phyloP scores from a whole-genome alignment of 2,329 filamentous ascomycete species.

The Didymella pomorum region DNA sequence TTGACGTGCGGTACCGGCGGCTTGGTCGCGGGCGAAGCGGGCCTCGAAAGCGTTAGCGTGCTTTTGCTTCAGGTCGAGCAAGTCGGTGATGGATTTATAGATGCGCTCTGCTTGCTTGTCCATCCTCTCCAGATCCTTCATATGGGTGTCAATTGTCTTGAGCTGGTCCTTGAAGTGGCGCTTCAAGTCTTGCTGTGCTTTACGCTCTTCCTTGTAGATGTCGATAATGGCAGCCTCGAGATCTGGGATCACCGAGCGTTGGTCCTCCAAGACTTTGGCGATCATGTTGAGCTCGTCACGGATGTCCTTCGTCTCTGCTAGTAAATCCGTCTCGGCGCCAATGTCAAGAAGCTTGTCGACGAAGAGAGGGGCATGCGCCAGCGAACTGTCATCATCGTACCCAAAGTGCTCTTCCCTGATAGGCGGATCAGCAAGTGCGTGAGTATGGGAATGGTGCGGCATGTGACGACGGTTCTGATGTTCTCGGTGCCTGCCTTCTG shows the following conservation, averaged over 20 bases:
- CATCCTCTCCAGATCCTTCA: slow-evolving; percentile 70
- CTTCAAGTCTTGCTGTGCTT: slow-evolving; percentile 58
- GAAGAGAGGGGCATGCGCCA: slow-evolving; percentile 52
- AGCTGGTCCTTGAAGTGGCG: slow-evolving; percentile 65
- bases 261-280: slow-evolving; percentile 60
- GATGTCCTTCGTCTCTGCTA: slow-evolving; percentile 72
- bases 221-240: slow-evolving; percentile 56
- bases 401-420: slow-evolving; percentile 42
- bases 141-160: slow-evolving; percentile 64
- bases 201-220: slow-evolving; percentile 49
- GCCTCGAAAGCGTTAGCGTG: slow-evolving; percentile 73
- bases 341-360: slow-evolving; percentile 68
- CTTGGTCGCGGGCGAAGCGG: slow-evolving; percentile 67
- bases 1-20: slow-evolving; percentile 66
- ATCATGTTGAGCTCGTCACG: slow-evolving; percentile 73
- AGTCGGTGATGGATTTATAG: slow-evolving; percentile 66
- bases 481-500: slow-evolving; percentile 43
- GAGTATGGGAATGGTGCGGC: slow-evolving; percentile 40
- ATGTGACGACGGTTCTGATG: slow-evolving; percentile 40
- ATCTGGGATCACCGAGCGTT: slow-evolving; percentile 57
- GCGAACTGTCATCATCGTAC: slow-evolving; percentile 36
- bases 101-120: slow-evolving; percentile 68
- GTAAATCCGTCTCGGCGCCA: slow-evolving; percentile 65
- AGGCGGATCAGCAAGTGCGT: slow-evolving; percentile 36
- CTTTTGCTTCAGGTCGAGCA: slow-evolving; percentile 74